Evolutionary conservation across 164 flowering plant genomes (phyloP), one percentile per base, ranked within the genome.

Genomic region (Kingdonia uniflora): DNA sequence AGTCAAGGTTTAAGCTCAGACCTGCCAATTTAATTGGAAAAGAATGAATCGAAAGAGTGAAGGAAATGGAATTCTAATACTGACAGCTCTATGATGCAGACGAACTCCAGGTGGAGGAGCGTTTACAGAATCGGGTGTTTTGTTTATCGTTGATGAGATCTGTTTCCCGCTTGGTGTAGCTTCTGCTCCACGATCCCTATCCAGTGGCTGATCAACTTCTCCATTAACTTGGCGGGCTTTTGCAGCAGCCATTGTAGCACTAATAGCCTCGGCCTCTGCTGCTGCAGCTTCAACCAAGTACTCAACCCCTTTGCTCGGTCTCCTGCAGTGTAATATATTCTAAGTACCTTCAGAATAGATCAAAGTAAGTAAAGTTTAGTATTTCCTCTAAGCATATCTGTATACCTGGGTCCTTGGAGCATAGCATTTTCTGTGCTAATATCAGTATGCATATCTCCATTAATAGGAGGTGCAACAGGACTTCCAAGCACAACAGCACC

Each of bases 241-340:
- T 24, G 95, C 99, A 69, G 99, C 97, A 45, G 97, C 97, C 60
- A 87, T 49, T 46, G 99, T 72, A 25, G 95, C 96, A 79, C 74
- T 87, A 35, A 94, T 94, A 57, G 99, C 99, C 66, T 94, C 97
- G 53, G 95, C 95, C 75, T 94, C 99, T 50, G 95, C 97, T 47
- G 97, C 90, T 23, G 99, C 78, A 42, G 99, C 99, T 74, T 89
- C 95, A 74, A 89, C 99, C 74, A 94, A 71, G 64, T 82, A 82
- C 61, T 94, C 99, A 46, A 94, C 99, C 16, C 97, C 99, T 78
- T 89, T 89, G 70, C 73, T 85, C 52, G 63, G 60, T 65, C 86
- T 76, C 80, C 99, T 94, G 74, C 62, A 74, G 6, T 43, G 53
- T 42, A 19, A 46, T 48, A 24, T 25, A 61, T 24, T 19, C 15